phyloP scores from a whole-genome alignment of 2,329 filamentous ascomycete genomes.

The Pseudocercospora musae region DNA sequence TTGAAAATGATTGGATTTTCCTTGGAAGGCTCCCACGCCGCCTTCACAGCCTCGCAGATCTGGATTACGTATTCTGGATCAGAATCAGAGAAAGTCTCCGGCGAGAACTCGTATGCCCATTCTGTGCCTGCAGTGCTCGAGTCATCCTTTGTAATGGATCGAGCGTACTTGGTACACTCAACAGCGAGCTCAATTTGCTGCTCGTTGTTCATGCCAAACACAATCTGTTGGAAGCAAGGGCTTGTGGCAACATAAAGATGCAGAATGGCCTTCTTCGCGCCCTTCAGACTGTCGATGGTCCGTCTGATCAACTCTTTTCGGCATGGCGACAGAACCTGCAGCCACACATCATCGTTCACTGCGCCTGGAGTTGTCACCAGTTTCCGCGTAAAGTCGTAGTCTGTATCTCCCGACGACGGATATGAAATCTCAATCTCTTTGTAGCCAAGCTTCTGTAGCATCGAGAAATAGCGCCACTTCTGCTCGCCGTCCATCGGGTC shows the following conservation, averaged over 20 bases:
- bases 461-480: conserved; percentile 93
- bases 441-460: conserved; percentile 88
- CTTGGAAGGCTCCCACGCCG: conserved; percentile 78
- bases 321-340: conserved; percentile 91
- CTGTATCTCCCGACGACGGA: conserved; percentile 88
- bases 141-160: conserved; percentile 83
- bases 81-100: conserved; percentile 88
- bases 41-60: conserved; percentile 91
- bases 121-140: conserved; percentile 55
- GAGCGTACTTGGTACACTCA: conserved; percentile 78
- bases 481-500: conserved; percentile 96
- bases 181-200: conserved; percentile 79
- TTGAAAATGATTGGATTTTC: conserved; percentile 93
- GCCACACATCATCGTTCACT: conserved; percentile 82
- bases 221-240: conserved; percentile 87
- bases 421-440: conserved; percentile 98
- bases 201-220: conserved; percentile 83
- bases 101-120: conserved; percentile 81
- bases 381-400: conserved; percentile 90
- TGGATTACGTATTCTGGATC: conserved; percentile 76
- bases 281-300: conserved; percentile 83
- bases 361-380: conserved; percentile 80
- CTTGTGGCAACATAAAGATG: conserved; percentile 96
- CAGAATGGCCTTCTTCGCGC: conserved; percentile 88
- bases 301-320: conserved; percentile 84